phyloP scores from a whole-genome alignment of 345 rosid species.

The Pistacia integerrima region DNA sequence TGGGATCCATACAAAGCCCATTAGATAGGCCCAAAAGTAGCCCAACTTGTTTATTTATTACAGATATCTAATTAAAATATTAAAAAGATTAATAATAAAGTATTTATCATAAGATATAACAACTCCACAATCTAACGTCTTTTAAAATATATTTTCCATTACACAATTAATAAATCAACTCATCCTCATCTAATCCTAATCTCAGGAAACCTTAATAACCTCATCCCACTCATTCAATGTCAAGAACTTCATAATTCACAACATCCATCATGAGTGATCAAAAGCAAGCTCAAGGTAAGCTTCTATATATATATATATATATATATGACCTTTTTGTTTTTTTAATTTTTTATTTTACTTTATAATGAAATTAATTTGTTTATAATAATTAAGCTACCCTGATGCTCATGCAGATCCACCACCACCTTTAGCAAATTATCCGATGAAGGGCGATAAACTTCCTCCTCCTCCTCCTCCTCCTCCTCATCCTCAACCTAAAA shows the following conservation, averaged over 20 bases:
- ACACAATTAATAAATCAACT: not conserved
- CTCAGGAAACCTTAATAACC: not conserved
- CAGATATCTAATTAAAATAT: too few species aligned
- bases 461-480: conserved; percentile 5
- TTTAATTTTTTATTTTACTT: not conserved
- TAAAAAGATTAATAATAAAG: too few species aligned
- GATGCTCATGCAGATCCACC: not conserved
- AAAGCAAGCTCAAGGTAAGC: conserved; percentile 3
- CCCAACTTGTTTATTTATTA: too few species aligned
- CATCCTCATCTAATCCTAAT: not conserved
- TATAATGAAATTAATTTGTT: not conserved
- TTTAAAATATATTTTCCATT: not conserved
- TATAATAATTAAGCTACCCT: not conserved
- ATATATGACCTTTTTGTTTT: not conserved
- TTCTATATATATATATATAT: not conserved
- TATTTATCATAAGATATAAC: not conserved
- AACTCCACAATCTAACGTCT: conserved; percentile 5
- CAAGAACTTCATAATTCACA: not conserved
- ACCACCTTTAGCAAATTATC: not conserved
- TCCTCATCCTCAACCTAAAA: not conserved
- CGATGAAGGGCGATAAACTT: not conserved
- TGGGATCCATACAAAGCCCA: too few species aligned
- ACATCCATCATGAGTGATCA: not conserved
- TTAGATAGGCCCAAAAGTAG: too few species aligned
- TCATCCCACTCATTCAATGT: not conserved